phyloP scores from a whole-genome alignment of 768 basidiomycete species.

The Psilocybe tampanensis region DNA sequence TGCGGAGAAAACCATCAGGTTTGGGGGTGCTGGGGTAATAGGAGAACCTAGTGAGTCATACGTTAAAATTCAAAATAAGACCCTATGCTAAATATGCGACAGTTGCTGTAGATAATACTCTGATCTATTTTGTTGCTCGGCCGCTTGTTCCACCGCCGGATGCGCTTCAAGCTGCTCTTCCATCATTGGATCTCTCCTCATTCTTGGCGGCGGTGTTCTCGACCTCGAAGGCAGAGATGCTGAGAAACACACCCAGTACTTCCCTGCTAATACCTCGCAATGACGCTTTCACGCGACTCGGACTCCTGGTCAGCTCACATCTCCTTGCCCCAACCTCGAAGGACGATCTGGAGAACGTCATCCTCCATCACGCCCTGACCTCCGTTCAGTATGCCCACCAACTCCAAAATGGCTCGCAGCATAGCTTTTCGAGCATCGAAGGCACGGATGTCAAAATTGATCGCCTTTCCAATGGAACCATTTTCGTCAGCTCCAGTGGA shows the following conservation, averaged over 20 bases:
- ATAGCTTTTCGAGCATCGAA: constrained; percentile 80
- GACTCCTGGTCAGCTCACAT: constrained; percentile 82
- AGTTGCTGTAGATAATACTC: constrained; percentile 76
- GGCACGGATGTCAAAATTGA: constrained; percentile 81
- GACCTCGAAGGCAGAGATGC: constrained; percentile 72
- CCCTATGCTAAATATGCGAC: constrained; percentile 7
- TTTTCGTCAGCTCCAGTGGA: constrained; percentile 66
- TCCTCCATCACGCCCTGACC: constrained; percentile 85
- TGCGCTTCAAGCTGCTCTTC: constrained; percentile 78
- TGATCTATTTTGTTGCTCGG: constrained; percentile 89
- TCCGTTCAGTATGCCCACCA: constrained; percentile 72
- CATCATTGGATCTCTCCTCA: constrained; percentile 82
- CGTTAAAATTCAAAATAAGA: neutral
- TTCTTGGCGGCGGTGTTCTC: constrained; percentile 93
- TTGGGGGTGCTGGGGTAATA: constrained; percentile 82
- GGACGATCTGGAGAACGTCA: constrained; percentile 77
- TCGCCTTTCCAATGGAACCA: constrained; percentile 50
- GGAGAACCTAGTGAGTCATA: constrained; percentile 68
- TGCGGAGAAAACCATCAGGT: constrained; percentile 61
- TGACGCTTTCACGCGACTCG: constrained; percentile 84
- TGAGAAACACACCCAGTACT: constrained; percentile 66
- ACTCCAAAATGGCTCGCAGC: constrained; percentile 64
- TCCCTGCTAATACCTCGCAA: constrained; percentile 91
- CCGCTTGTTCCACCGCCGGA: constrained; percentile 84
- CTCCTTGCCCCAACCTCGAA: constrained; percentile 80